Evolutionary conservation across 495 filamentous ascomycete species (phyloP), one percentile per base, ranked within the genome.

Genomic region (Penicillium dipodomyicola): DNA sequence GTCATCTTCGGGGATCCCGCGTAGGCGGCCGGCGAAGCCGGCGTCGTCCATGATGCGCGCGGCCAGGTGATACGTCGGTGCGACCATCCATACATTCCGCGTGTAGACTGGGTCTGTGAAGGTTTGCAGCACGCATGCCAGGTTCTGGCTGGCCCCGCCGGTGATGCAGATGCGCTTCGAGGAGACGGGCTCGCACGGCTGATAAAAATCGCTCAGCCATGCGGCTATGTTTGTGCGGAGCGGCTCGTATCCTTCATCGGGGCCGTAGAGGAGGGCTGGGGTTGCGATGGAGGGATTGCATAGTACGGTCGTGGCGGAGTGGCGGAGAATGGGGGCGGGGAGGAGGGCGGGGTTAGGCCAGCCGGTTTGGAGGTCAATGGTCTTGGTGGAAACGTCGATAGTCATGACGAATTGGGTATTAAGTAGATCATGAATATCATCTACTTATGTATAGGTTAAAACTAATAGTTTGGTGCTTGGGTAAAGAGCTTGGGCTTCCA

Each of bases 51-150:
- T 90, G 35, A 94, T 87, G 6, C 84, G 79, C 65, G 85, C 87
- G 0, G 86, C 90, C 10, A 94, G 76, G 65, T 86, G 87, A 63
- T 96, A 97, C 19, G 86, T 86, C 30, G 92, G 92, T 40, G 85
- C 83, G 0, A 90, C 84, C 70, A 89, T 76, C 87, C 91, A 96
- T 22, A 95, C 82, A 61, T 79, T 82, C 41, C 81, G 77, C 15
- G 92, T 96, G 63, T 86, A 88, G 2, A 75, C 67, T 0, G 90
- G 88, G 64, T 95, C 91, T 0, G 90, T 88, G 58, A 87, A 96
- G 17, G 84, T 82, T 63, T 84, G 80, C 27, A 97, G 73, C 3
- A 92, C 70, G 58, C 80, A 85, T 2, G 86, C 88, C 8, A 96
- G 71, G 63, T 83, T 88, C 70, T 93, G 90, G 49, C 79, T 84